Evolutionary conservation across 192 early-diverging fungal species (phyloP).

Genomic region (Backusella australiensis): DNA sequence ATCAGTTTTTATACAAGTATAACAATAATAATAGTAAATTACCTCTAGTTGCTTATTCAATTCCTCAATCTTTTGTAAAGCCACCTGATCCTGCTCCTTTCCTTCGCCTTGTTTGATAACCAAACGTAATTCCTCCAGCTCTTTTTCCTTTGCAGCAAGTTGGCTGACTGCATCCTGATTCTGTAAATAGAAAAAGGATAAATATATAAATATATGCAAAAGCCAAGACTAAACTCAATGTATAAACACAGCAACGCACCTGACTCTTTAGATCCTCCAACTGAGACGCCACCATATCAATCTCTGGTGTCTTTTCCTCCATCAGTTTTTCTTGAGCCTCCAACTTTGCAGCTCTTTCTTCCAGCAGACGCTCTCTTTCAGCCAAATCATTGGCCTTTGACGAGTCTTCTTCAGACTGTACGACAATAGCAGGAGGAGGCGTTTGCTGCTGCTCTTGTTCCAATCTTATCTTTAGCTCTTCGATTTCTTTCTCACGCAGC

Average conservation of each 20-base stretch:
- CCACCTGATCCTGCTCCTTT: background rate
- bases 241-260: constrained; percentile 9
- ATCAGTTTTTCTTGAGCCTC: background rate
- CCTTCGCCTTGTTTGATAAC: background rate
- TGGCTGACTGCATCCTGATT: constrained; percentile 30
- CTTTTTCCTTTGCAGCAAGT: constrained; percentile 28
- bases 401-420: background rate
- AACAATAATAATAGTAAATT: background rate
- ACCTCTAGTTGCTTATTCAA: constrained; percentile 12
- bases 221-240: background rate
- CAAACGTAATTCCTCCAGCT: constrained; percentile 24
- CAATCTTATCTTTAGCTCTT: constrained; percentile 6
- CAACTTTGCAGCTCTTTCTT: constrained; percentile 17
- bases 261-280: constrained; percentile 28
- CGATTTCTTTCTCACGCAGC: constrained; percentile 14
- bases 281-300: constrained; percentile 26
- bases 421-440: background rate
- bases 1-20: background rate
- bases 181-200: constrained; percentile 13
- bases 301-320: constrained; percentile 21
- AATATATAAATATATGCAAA: background rate
- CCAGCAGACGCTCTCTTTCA: constrained; percentile 6
- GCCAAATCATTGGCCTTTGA: background rate
- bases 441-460: background rate
- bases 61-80: constrained; percentile 14